phyloP scores from a whole-genome alignment of 306 rosid species.

The Acacia confusa region DNA sequence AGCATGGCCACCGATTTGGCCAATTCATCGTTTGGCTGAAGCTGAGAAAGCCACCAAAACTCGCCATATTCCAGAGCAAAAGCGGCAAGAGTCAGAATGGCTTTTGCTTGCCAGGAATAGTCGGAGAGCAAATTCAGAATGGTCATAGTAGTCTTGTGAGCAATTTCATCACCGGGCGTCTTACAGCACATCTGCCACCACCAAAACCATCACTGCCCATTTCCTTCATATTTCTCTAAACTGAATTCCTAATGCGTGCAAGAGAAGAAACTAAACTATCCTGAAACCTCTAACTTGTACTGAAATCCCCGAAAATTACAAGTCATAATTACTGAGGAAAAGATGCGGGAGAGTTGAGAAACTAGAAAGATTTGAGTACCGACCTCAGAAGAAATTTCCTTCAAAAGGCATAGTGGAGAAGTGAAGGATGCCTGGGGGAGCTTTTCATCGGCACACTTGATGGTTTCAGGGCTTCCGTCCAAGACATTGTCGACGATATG shows the following conservation, averaged over 20 bases:
- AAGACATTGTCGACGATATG: conserved; percentile 34
- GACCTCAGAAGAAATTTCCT: conserved; percentile 31
- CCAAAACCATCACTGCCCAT: neutral
- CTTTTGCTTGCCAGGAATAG: conserved; percentile 58
- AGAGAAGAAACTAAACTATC: neutral
- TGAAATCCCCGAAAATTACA: neutral
- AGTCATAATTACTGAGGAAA: neutral
- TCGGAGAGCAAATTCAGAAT: conserved; percentile 43
- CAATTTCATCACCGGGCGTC: conserved; percentile 36
- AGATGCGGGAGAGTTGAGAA: neutral
- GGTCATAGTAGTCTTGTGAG: conserved; percentile 42
- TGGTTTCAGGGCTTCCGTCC: conserved; percentile 30
- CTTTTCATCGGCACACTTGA: conserved; percentile 1
- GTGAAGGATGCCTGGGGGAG: conserved; percentile 19
- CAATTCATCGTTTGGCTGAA: conserved; percentile 33
- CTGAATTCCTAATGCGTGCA: neutral
- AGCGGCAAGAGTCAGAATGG: conserved; percentile 52
- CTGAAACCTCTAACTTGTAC: neutral
- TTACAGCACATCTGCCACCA: conserved; percentile 49
- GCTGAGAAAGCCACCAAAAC: conserved; percentile 55
- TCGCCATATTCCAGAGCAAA: conserved; percentile 58
- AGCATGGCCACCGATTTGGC: conserved; percentile 47
- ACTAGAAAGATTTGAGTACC: neutral
- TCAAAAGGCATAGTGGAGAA: conserved; percentile 27
- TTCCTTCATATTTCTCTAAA: neutral